phyloP scores from a whole-genome alignment of 495 filamentous ascomycete species.

The Pyrenula massariospora region DNA sequence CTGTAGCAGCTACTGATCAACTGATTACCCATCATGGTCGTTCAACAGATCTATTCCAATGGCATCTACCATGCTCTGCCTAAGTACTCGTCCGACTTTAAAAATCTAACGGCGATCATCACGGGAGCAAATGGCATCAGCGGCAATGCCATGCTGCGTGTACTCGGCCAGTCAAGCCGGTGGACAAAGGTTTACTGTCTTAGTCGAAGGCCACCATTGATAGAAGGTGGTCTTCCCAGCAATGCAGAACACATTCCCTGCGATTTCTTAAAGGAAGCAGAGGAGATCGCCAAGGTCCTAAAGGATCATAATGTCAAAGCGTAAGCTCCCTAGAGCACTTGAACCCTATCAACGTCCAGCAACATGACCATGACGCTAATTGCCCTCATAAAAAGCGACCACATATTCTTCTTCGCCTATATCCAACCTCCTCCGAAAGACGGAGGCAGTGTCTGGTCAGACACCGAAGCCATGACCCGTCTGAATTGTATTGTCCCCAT shows the following conservation, averaged over 20 bases:
- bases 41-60: not conserved
- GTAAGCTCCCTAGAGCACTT: not conserved
- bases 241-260: slow-evolving; percentile 32
- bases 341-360: slow-evolving; percentile 3
- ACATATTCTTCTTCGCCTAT: slow-evolving; percentile 46
- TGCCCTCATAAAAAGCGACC: slow-evolving; percentile 16
- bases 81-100: slow-evolving; percentile 19
- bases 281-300: slow-evolving; percentile 25
- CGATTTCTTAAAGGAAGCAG: slow-evolving; percentile 30
- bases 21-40: not conserved
- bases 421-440: slow-evolving; percentile 30
- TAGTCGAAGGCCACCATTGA: slow-evolving; percentile 23
- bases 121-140: slow-evolving; percentile 41
- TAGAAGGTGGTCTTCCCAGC: slow-evolving; percentile 16
- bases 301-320: slow-evolving; percentile 19
- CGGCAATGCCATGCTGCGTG: slow-evolving; percentile 33
- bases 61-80: slow-evolving; percentile 24
- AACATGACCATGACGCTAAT: no score
- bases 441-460: slow-evolving; percentile 27
- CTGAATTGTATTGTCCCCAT: slow-evolving; percentile 25
- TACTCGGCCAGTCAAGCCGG: slow-evolving; percentile 26
- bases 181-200: slow-evolving; percentile 42
- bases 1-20: not conserved
- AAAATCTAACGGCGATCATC: slow-evolving; percentile 36
- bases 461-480: slow-evolving; percentile 28